Percentiles rank a stretch among this genome's conserved stretches.
Conservation (phyloP, 768 basidiomycete genomes). For the Calocybe indica region DNA sequence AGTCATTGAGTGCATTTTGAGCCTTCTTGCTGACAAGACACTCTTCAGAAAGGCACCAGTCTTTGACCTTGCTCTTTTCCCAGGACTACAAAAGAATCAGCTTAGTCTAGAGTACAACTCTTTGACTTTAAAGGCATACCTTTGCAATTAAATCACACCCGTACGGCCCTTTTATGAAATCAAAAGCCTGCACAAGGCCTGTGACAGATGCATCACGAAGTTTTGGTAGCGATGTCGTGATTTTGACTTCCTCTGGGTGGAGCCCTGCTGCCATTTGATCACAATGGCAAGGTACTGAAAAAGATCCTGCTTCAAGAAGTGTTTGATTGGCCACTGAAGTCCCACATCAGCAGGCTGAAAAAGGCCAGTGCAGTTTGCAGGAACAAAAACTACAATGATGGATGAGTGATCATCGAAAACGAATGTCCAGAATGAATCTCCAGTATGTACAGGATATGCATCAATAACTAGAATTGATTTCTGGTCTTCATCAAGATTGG, state of each 20-base stretch:
- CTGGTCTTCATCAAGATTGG: constrained; percentile 11
- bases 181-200: too few species aligned
- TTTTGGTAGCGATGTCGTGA: background rate
- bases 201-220: background rate
- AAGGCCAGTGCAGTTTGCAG: constrained; percentile 13
- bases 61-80: too few species aligned
- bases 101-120: too few species aligned
- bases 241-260: background rate
- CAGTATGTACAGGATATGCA: constrained; percentile 20
- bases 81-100: too few species aligned
- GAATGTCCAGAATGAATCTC: constrained; percentile 14
- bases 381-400: constrained; percentile 17
- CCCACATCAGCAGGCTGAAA: background rate
- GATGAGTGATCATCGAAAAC: constrained; percentile 10
- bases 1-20: too few species aligned
- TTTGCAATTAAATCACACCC: too few species aligned
- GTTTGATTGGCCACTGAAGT: background rate
- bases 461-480: constrained; percentile 17
- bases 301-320: background rate
- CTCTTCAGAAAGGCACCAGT: too few species aligned
- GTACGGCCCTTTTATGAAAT: too few species aligned
- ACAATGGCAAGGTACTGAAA: background rate
- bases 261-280: background rate
- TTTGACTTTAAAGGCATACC: too few species aligned
- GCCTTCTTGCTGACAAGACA: too few species aligned